Conservation (phyloP, 345 rosid genomes). For the Acer campestre region DNA sequence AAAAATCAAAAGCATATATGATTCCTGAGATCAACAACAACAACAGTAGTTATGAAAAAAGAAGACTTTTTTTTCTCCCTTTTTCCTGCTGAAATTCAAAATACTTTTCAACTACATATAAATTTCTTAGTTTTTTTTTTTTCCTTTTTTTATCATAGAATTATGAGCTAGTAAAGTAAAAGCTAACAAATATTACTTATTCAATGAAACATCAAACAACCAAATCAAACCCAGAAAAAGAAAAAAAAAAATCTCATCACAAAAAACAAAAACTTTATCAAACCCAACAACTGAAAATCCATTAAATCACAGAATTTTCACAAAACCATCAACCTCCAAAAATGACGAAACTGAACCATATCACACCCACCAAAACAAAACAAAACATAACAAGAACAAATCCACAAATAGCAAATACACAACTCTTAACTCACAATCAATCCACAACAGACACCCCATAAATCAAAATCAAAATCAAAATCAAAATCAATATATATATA, state of each 20-base stretch:
- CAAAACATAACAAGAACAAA: conserved; percentile 10
- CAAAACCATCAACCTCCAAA: not conserved
- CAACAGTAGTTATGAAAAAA: not conserved
- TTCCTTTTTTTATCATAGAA: not conserved
- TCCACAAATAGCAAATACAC: not conserved
- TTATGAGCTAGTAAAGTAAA: not conserved
- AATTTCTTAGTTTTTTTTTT: not conserved
- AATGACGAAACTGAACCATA: not conserved
- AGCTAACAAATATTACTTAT: no score
- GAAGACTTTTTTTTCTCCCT: not conserved
- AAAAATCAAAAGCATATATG: not conserved
- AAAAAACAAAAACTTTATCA: no score
- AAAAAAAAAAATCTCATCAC: no score
- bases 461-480: not conserved
- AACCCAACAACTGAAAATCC: no score
- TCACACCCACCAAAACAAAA: not conserved
- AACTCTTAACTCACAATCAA: conserved; percentile 8
- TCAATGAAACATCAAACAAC: no score
- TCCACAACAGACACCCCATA: not conserved
- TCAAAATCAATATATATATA: no score
- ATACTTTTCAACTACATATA: not conserved
- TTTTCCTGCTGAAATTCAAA: not conserved
- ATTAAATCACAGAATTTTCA: not conserved
- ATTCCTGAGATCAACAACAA: not conserved
- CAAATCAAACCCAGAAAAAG: no score